phyloP scores from a whole-genome alignment of 306 rosid genomes.

The Dryas drummondii region DNA sequence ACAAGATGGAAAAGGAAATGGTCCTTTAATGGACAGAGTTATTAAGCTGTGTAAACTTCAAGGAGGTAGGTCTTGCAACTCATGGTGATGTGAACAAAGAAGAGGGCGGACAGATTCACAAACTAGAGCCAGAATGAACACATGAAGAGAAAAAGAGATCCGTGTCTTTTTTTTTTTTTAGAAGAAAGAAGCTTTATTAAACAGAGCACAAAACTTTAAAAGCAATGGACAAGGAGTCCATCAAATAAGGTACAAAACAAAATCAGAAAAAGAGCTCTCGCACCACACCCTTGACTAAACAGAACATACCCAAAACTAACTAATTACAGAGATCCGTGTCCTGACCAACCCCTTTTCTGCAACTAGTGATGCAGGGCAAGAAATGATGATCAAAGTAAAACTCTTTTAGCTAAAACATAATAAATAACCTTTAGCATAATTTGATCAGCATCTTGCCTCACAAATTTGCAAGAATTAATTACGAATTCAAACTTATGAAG shows the following conservation, averaged over 20 bases:
- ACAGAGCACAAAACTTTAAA: too few relatives aligned
- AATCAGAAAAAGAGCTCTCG: too few relatives aligned
- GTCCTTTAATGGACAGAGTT: background rate
- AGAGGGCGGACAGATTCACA: background rate
- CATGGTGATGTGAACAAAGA: background rate
- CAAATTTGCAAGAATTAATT: constrained; percentile 5
- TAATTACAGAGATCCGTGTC: background rate
- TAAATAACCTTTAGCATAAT: background rate
- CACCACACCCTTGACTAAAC: too few relatives aligned
- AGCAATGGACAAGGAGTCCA: too few relatives aligned
- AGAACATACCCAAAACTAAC: too few relatives aligned
- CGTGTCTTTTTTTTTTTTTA: too few relatives aligned
- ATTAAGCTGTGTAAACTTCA: background rate
- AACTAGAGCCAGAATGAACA: background rate
- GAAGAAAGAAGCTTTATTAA: too few relatives aligned
- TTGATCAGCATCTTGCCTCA: background rate
- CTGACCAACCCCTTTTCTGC: background rate
- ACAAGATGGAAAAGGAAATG: background rate
- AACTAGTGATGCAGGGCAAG: background rate
- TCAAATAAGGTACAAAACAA: too few relatives aligned
- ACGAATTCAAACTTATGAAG: constrained; percentile 13
- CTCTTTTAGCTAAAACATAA: background rate
- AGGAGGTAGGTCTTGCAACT: background rate
- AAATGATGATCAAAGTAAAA: background rate
- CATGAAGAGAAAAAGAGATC: background rate